Evolutionary conservation across 2,329 filamentous ascomycete species (phyloP).

Genomic region (Claviceps maximensis): DNA sequence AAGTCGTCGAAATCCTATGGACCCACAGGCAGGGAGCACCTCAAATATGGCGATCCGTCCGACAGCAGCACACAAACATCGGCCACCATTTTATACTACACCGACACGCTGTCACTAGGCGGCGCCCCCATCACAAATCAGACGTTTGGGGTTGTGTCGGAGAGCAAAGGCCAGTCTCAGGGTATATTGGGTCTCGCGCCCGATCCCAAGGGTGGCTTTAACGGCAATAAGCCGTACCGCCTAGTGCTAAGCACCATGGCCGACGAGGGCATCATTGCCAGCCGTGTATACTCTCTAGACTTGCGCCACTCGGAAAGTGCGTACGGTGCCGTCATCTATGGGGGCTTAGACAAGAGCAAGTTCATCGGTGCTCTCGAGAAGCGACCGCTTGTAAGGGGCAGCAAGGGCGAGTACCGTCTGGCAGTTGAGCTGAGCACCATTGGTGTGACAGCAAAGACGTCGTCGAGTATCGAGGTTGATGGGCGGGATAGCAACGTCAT

Average conservation of each 20-base stretch:
- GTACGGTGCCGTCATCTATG: slow-evolving; percentile 38
- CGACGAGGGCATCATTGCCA: slow-evolving; percentile 32
- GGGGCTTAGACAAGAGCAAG: slow-evolving; percentile 38
- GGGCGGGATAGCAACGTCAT: slow-evolving; percentile 27
- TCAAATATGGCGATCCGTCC: slow-evolving; percentile 27
- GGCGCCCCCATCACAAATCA: slow-evolving; percentile 28
- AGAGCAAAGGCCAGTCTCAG: slow-evolving; percentile 33
- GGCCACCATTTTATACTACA: slow-evolving; percentile 31
- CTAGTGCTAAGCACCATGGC: slow-evolving; percentile 38
- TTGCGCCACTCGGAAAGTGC: slow-evolving; percentile 29
- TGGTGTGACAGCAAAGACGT: slow-evolving; percentile 17
- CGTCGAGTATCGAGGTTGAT: slow-evolving; percentile 14
- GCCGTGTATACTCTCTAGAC: slow-evolving; percentile 37
- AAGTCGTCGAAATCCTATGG: slow-evolving; percentile 26
- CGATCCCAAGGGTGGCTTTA: slow-evolving; percentile 25
- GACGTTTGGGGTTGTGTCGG: slow-evolving; percentile 34
- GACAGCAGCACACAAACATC: slow-evolving; percentile 22
- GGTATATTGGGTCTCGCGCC: slow-evolving; percentile 40
- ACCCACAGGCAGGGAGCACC: slow-evolving; percentile 22
- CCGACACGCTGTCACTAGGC: slow-evolving; percentile 33
- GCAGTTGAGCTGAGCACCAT: slow-evolving; percentile 20
- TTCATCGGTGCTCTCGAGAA: slow-evolving; percentile 32
- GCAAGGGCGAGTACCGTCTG: slow-evolving; percentile 23
- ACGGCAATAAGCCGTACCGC: slow-evolving; percentile 29
- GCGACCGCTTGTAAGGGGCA: slow-evolving; percentile 28